Percentiles rank a stretch among this genome's conserved stretches.
phyloP scores from a whole-genome alignment of 176 grass and related monocot genomes.

The Aegilops bicornis region DNA sequence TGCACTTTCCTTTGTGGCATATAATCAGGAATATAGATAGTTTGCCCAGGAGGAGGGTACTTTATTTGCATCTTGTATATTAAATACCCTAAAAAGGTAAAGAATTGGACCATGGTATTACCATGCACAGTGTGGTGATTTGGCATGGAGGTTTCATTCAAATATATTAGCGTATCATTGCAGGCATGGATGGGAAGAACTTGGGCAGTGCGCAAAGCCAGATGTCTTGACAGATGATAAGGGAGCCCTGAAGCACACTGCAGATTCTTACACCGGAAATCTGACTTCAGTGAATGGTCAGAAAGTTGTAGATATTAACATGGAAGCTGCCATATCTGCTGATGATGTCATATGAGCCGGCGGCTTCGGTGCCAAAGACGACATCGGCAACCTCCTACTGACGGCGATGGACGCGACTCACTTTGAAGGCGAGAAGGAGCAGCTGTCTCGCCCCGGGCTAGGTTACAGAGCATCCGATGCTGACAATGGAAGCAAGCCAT shows the following conservation, averaged over 20 bases:
- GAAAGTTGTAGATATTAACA: slow-evolving; percentile 46
- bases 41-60: too few relatives aligned
- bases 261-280: not conserved
- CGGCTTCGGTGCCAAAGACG: slow-evolving; percentile 63
- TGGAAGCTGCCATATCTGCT: slow-evolving; percentile 56
- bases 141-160: not conserved
- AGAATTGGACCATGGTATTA: not conserved
- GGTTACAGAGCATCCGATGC: too few relatives aligned
- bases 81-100: too few relatives aligned
- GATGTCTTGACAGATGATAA: not conserved
- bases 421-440: slow-evolving; percentile 55
- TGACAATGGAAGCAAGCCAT: too few relatives aligned
- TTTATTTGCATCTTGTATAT: too few relatives aligned
- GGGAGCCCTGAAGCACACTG: not conserved
- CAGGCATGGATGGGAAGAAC: slow-evolving; percentile 40
- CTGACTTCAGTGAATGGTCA: not conserved
- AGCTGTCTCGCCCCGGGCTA: not conserved
- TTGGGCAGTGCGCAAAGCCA: not conserved
- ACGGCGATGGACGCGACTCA: slow-evolving; percentile 58
- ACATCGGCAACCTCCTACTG: slow-evolving; percentile 66
- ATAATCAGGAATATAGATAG: too few relatives aligned
- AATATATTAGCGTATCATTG: not conserved
- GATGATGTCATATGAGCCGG: slow-evolving; percentile 62
- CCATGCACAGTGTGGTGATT: not conserved
- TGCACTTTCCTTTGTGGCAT: too few relatives aligned